These are phyloP conservation scores for Parastagonospora avenae DNA, from an alignment of 2,329 filamentous ascomycete species.

Conservation along the genomic window DNA sequence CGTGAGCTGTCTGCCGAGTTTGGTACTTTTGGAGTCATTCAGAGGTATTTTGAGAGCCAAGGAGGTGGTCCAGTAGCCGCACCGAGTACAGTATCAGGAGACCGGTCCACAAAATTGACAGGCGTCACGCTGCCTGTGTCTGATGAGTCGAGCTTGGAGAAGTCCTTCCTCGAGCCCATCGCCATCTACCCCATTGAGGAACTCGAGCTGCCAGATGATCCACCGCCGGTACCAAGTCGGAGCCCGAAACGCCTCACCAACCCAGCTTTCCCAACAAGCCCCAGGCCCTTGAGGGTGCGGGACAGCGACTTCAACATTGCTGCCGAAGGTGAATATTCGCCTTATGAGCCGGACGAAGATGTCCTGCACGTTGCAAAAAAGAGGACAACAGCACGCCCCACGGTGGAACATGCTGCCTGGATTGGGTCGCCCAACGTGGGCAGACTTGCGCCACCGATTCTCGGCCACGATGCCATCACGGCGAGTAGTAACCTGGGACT, in stretches of 20 bases:
- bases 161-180: slow-evolving; percentile 11
- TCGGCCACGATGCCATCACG: slow-evolving; percentile 37
- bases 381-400: slow-evolving; percentile 5
- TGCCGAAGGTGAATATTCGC: slow-evolving; percentile 28
- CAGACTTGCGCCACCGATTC: slow-evolving; percentile 40
- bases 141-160: slow-evolving; percentile 7
- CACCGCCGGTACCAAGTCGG: slow-evolving; percentile 27
- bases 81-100: slow-evolving; percentile 10
- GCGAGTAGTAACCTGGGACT: slow-evolving; percentile 29
- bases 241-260: slow-evolving; percentile 31
- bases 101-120: slow-evolving; percentile 16
- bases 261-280: slow-evolving; percentile 17
- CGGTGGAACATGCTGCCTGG: slow-evolving; percentile 18
- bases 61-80: slow-evolving; percentile 15
- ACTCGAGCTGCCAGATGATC: slow-evolving; percentile 13
- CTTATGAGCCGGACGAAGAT: slow-evolving; percentile 24
- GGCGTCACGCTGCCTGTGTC: slow-evolving; percentile 16
- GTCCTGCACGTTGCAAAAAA: slow-evolving; percentile 15
- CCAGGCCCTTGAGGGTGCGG: slow-evolving; percentile 16
- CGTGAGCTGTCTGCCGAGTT: slow-evolving; percentile 25
- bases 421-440: slow-evolving; percentile 26
- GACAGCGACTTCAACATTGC: slow-evolving; percentile 30
- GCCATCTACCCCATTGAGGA: slow-evolving; percentile 22
- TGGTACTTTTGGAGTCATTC: slow-evolving; percentile 35
- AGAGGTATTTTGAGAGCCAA: slow-evolving; percentile 38